Evolutionary conservation across 768 basidiomycete genomes (phyloP), one percentile per base, ranked within the genome.

Genomic region (Royoungia palumana): DNA sequence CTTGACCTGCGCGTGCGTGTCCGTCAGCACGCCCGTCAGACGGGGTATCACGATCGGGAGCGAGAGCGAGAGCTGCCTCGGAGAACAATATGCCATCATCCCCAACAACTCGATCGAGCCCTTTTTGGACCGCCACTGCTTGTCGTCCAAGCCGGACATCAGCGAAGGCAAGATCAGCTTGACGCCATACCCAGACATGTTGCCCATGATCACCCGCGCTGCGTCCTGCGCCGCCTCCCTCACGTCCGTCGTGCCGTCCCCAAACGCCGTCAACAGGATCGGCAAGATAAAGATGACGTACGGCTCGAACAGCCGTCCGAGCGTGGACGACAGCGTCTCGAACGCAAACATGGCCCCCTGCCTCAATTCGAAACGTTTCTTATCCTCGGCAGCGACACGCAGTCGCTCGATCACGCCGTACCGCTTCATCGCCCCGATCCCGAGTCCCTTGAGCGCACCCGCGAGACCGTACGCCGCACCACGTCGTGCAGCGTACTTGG

Each of bases 81-180:
- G 96, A 9, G 96, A 93, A 65, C 94, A 95, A 69, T 95, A 98
- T 1, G 96, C 96, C 94, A 98, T 98, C 79, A 94, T 89, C 20
- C 96, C 96, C 50, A 99, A 72, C 6, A 98, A 71, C 65, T 99
- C 96, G 52, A 98, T 97, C 7, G 94, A 94, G 2, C 95, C 96
- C 67, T 90, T 90, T 73, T 98, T 98, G 1, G 93, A 91, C 13
- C 96, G 79, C 96, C 96, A 98, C 62, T 98, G 95, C 64, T 95
- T 97, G 67, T 98, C 96, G 57, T 98, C 94, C 44, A 98, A 72
- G 20, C 94, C 94, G 34, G 85, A 85, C 10, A 99, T 75, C 19
- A 99, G 67, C 2, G 88, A 86, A 0, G 96, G 95, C 14, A 98
- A 71, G 51, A 99, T 93, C 38, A 94, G 81, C 70, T 99, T 98